A percentile compares a stretch with the other conserved stretches of the same genome.
Conservation (phyloP, 768 basidiomycete genomes). For the Termitomyces sp. region DNA sequence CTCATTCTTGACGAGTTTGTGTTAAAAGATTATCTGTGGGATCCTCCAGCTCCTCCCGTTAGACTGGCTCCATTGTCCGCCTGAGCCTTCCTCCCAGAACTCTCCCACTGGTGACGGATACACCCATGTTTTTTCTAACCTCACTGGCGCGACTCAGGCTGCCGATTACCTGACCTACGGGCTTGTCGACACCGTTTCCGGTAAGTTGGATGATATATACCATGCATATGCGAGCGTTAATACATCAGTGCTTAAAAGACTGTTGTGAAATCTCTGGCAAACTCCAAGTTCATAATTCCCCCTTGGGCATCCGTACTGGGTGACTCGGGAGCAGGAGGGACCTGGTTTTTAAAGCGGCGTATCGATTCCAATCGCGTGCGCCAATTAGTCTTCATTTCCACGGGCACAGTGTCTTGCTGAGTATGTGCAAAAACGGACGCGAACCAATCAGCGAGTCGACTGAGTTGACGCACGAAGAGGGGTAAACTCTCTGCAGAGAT, state of each 20-base stretch:
- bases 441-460: slow-evolving; percentile 86
- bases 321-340: slow-evolving; percentile 20
- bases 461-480: slow-evolving; percentile 82
- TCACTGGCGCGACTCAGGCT: slow-evolving; percentile 37
- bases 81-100: slow-evolving; percentile 13
- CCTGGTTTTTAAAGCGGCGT: slow-evolving; percentile 53
- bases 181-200: slow-evolving; percentile 35
- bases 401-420: slow-evolving; percentile 57
- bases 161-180: slow-evolving; percentile 37
- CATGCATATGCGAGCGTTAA: neutral
- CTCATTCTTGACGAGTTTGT: neutral
- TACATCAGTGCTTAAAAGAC: slow-evolving; percentile 27
- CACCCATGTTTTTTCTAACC: slow-evolving; percentile 31
- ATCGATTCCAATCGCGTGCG: slow-evolving; percentile 74
- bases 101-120: slow-evolving; percentile 25
- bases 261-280: slow-evolving; percentile 53
- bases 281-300: slow-evolving; percentile 45
- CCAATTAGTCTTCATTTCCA: slow-evolving; percentile 90
- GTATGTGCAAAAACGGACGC: slow-evolving; percentile 78
- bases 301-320: slow-evolving; percentile 25
- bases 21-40: slow-evolving; percentile 30
- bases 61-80: slow-evolving; percentile 32
- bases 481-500: slow-evolving; percentile 87
- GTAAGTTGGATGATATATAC: slow-evolving; percentile 17
- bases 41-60: slow-evolving; percentile 27